These are phyloP conservation scores for Aurantiochytrium sp. DNA, from an alignment of 108 stramenopile genomes.

Conservation along the genomic window DNA sequence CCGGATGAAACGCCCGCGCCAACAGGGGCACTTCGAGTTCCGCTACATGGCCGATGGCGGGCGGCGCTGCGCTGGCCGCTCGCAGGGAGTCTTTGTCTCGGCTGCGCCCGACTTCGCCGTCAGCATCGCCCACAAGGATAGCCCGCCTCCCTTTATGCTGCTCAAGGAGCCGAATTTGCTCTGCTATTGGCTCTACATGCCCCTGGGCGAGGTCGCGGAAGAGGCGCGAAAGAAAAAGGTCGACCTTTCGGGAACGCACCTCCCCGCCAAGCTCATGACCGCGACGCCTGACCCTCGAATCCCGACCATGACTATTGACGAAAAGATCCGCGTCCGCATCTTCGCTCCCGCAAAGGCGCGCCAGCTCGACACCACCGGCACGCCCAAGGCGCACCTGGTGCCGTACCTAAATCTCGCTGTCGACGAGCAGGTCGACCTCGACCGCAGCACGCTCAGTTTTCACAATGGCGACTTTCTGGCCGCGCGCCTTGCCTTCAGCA, in stretches of 20 bases:
- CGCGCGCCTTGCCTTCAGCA: background rate
- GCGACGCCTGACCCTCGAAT: background rate
- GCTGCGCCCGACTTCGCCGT: background rate
- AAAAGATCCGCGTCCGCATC: background rate
- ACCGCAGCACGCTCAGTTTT: background rate
- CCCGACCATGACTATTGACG: conserved; percentile 18
- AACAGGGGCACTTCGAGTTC: background rate
- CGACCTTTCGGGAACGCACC: background rate
- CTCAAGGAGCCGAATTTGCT: background rate
- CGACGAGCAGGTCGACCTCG: conserved; percentile 8
- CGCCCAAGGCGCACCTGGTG: background rate
- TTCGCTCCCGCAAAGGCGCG: background rate
- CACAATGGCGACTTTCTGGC: conserved; percentile 19
- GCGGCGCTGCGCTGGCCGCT: background rate
- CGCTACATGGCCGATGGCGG: background rate
- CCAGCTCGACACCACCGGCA: background rate
- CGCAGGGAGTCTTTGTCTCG: background rate
- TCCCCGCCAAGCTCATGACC: background rate
- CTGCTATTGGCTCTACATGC: conserved; percentile 14
- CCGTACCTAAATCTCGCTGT: background rate
- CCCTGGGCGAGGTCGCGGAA: background rate
- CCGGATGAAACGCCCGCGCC: background rate
- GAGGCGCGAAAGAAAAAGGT: background rate
- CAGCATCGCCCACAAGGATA: background rate
- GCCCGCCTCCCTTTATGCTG: background rate